Evolutionary conservation across 2,329 filamentous ascomycete species (phyloP).

Genomic region (Cladosporium sp.): DNA sequence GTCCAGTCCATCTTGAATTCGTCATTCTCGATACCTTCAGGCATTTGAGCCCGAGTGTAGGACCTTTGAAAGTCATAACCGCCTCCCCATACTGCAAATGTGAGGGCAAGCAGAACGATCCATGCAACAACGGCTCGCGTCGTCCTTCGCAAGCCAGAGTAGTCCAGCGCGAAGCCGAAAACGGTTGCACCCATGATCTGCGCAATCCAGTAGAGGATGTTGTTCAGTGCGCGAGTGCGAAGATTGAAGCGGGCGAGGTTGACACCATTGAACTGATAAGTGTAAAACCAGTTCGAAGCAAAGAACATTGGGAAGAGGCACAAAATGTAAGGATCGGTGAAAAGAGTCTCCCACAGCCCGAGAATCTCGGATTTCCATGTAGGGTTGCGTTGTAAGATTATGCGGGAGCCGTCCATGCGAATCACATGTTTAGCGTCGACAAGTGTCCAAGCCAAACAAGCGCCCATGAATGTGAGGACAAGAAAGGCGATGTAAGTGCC

Average conservation of each 20-base stretch:
- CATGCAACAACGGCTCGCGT: conserved; percentile 61
- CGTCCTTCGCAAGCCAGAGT: conserved; percentile 51
- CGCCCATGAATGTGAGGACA: conserved; percentile 70
- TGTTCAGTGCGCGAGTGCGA: conserved; percentile 68
- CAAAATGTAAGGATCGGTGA: conserved; percentile 65
- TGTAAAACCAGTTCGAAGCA: conserved; percentile 73
- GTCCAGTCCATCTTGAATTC: conserved; percentile 56
- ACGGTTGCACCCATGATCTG: conserved; percentile 71
- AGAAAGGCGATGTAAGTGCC: conserved; percentile 85
- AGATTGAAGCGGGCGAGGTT: conserved; percentile 66
- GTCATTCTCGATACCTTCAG: conserved; percentile 15
- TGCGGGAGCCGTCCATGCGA: conserved; percentile 67
- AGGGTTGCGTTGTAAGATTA: conserved; percentile 86
- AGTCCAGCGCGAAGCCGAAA: conserved; percentile 67
- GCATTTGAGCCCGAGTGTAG: conserved; percentile 43
- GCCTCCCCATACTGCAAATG: conserved; percentile 74
- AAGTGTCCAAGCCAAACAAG: conserved; percentile 61
- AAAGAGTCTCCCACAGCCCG: conserved; percentile 68
- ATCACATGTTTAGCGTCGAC: conserved; percentile 66
- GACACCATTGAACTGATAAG: conserved; percentile 70
- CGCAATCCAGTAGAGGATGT: conserved; percentile 64
- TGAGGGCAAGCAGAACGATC: conserved; percentile 57
- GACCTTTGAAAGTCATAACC: conserved; percentile 71
- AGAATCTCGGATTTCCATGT: conserved; percentile 74
- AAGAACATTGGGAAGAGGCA: conserved; percentile 77